Evolutionary conservation across 768 basidiomycete genomes (phyloP), one percentile per base, ranked within the genome.

Genomic region (Terana coerulea): DNA sequence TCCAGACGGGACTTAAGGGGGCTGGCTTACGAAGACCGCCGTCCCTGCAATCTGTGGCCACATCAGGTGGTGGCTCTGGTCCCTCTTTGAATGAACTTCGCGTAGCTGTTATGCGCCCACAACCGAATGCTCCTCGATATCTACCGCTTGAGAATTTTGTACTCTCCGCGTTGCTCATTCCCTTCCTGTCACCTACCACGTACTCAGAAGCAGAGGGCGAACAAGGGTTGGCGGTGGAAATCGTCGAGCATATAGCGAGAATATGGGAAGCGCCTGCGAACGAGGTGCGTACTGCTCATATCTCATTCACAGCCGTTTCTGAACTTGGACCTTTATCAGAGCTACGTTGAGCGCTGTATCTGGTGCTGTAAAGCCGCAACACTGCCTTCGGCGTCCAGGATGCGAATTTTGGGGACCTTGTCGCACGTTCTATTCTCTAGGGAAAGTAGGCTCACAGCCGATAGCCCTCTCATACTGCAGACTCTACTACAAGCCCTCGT

Each of bases 351-450:
- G 52, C 79, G 87, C 22, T 80, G 76, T 57, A 55, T 84, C 26
- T 91, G 88, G 88, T 88, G 86, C 60, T 80, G 81, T 57, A 79
- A 77, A 56, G 84, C 84, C 8, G 80, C 80, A 1, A 64, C 72
- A 6, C 70, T 73, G 17, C 67, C 70, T 6, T 70, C 75, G 7
- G 58, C 58, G 15, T 66, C 76, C 43, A 74, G 81, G 15, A 70
- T 73, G 8, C 75, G 80, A 19, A 69, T 85, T 22, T 58, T 88
- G 15, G 71, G 70, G 9, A 66, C 69, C 9, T 69, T 89, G 3
- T 75, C 75, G 55, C 63, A 72, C 2, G 47, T 58, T 60, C 79
- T 61, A 51, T 83, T 57, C 69, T 71, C 59, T 64, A 75, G 47
- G 60, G 77, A 78, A 30, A 71, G 66, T 30, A 70, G 71, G 9